phyloP scores from a whole-genome alignment of 768 basidiomycete genomes.

The Podaxis rugospora region DNA sequence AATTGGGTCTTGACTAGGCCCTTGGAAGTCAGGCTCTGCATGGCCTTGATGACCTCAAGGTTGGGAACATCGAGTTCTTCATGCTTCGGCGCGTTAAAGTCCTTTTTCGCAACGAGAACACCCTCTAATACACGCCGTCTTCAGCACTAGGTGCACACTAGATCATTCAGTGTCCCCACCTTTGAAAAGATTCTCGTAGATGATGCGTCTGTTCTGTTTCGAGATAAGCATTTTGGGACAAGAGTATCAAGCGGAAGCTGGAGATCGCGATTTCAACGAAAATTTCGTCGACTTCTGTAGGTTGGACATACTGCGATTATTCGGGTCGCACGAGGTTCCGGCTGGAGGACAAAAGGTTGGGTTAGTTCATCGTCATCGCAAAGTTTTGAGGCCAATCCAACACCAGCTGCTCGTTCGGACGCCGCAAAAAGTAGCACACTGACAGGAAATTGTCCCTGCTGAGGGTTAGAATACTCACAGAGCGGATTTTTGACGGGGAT shows the following conservation, averaged over 20 bases:
- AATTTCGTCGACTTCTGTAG: not conserved
- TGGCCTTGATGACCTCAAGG: constrained; percentile 66
- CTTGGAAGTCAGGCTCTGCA: constrained; percentile 64
- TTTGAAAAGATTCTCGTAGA: constrained; percentile 99
- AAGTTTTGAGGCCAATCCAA: constrained; percentile 31
- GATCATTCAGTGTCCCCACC: constrained; percentile 50
- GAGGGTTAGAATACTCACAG: constrained; percentile 31
- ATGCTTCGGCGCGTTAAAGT: constrained; percentile 96
- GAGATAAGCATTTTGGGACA: constrained; percentile 88
- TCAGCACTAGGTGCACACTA: not conserved
- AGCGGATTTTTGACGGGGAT: constrained; percentile 33
- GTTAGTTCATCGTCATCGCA: constrained; percentile 33
- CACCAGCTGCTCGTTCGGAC: constrained; percentile 25
- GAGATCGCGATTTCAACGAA: not conserved
- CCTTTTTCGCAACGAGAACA: constrained; percentile 98
- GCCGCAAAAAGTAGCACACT: constrained; percentile 19
- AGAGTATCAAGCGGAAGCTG: constrained; percentile 31
- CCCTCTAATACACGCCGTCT: constrained; percentile 64
- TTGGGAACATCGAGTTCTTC: constrained; percentile 79
- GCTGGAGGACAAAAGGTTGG: constrained; percentile 22
- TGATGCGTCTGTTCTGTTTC: constrained; percentile 90
- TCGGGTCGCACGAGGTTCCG: constrained; percentile 35
- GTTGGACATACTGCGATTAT: constrained; percentile 32
- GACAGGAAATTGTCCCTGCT: constrained; percentile 15
- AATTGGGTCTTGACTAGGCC: constrained; percentile 99